Evolutionary conservation across 2,329 filamentous ascomycete species (phyloP).

Genomic region (Ciborinia camelliae): DNA sequence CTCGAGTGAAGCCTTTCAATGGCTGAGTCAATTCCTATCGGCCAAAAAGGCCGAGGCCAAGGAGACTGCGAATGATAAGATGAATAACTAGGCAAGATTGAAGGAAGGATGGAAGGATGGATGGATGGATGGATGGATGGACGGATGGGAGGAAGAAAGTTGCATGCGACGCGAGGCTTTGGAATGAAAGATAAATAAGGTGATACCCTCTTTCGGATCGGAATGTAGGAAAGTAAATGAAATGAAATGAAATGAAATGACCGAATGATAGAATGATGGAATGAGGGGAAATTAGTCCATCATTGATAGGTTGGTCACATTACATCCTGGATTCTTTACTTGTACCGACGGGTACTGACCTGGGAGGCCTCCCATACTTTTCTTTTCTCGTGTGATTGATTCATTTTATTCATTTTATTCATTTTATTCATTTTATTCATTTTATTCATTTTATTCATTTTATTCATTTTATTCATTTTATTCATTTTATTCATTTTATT

Average conservation of each 20-base stretch:
- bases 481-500: too few relatives aligned
- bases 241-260: conserved; percentile 1
- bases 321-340: neutral
- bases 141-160: too few relatives aligned
- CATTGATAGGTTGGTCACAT: neutral
- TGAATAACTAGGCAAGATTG: conserved; percentile 6
- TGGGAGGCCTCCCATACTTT: too few relatives aligned
- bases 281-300: neutral
- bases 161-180: neutral
- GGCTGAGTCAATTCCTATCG: conserved; percentile 56
- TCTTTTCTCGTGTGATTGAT: neutral
- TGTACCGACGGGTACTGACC: too few relatives aligned
- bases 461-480: too few relatives aligned
- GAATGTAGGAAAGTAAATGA: conserved; percentile 5
- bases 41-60: conserved; percentile 61
- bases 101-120: neutral
- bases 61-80: conserved; percentile 50
- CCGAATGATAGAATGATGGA: neutral
- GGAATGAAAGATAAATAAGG: conserved; percentile 4
- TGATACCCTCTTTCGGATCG: neutral
- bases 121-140: neutral
- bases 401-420: neutral
- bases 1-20: conserved; percentile 60
- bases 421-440: too few relatives aligned
- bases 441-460: too few relatives aligned